A percentile compares a stretch with the other conserved stretches of the same genome.
Conservation (phyloP, 495 filamentous ascomycete genomes). For the Mycothermus thermophilus region DNA sequence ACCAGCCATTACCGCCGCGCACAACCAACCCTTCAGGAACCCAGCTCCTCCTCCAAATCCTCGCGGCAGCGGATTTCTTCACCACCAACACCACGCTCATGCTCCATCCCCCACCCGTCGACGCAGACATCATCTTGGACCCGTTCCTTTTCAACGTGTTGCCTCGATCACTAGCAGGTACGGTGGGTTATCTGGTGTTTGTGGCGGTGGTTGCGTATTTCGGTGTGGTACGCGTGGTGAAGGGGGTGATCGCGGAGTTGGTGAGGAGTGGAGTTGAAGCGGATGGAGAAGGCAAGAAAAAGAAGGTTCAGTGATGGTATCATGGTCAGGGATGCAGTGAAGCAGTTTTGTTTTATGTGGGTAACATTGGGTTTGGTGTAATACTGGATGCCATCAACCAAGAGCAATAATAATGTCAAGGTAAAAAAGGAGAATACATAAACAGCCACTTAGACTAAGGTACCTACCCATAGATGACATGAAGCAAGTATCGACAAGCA, state of each 20-base stretch:
- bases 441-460: no score
- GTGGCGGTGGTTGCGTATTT: conserved; percentile 42
- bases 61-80: conserved; percentile 72
- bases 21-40: no score
- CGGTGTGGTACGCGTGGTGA: conserved; percentile 25
- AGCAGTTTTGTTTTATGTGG: not conserved
- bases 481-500: no score
- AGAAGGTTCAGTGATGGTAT: conserved; percentile 23
- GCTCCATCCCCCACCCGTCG: conserved; percentile 56
- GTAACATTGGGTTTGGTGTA: no score
- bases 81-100: conserved; percentile 60
- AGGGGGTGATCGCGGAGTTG: conserved; percentile 1
- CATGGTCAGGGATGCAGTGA: not conserved
- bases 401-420: no score
- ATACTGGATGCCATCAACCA: no score
- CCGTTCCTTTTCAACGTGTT: conserved; percentile 63
- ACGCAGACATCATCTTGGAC: conserved; percentile 82
- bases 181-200: conserved; percentile 42
- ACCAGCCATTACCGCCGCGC: conserved; percentile 6
- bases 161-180: conserved; percentile 55
- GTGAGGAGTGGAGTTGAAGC: not conserved
- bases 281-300: conserved; percentile 4
- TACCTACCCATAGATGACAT: no score
- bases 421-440: no score
- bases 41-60: conserved; percentile 62